Percentiles rank a stretch among this genome's conserved stretches.
Evolutionary conservation across 306 rosid genomes (phyloP).

Genomic region (Herpetospermum pedunculosum): DNA sequence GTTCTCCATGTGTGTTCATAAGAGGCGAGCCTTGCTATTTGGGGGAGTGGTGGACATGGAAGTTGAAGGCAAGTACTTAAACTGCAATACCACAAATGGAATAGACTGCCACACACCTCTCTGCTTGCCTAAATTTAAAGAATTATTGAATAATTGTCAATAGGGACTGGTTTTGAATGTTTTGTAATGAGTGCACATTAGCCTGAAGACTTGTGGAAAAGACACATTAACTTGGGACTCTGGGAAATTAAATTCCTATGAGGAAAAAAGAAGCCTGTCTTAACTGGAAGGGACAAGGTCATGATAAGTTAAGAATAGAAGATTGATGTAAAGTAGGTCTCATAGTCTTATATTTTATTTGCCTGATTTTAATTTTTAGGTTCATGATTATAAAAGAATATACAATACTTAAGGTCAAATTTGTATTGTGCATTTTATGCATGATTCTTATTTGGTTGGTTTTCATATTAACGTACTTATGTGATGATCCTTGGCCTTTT

Average conservation of each 20-base stretch:
- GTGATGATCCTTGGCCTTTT: conserved; percentile 9
- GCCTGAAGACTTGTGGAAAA: neutral
- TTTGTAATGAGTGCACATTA: neutral
- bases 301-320: neutral
- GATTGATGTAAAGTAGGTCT: neutral
- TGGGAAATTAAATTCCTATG: neutral
- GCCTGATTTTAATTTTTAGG: no score
- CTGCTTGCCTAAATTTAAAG: neutral
- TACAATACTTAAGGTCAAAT: no score
- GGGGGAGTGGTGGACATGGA: conserved; percentile 99
- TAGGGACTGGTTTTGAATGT: neutral
- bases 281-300: neutral
- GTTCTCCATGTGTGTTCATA: conserved; percentile 89
- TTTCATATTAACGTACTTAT: conserved; percentile 8
- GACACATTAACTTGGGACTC: neutral
- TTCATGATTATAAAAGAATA: no score
- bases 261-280: neutral
- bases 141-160: neutral
- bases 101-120: neutral
- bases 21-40: conserved; percentile 77
- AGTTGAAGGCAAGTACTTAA: conserved; percentile 58
- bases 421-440: neutral
- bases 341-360: no score
- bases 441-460: conserved; percentile 9
- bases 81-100: neutral